Evolutionary conservation across 305 asterid genomes (phyloP).

Genomic region (Fraxinus sp.): DNA sequence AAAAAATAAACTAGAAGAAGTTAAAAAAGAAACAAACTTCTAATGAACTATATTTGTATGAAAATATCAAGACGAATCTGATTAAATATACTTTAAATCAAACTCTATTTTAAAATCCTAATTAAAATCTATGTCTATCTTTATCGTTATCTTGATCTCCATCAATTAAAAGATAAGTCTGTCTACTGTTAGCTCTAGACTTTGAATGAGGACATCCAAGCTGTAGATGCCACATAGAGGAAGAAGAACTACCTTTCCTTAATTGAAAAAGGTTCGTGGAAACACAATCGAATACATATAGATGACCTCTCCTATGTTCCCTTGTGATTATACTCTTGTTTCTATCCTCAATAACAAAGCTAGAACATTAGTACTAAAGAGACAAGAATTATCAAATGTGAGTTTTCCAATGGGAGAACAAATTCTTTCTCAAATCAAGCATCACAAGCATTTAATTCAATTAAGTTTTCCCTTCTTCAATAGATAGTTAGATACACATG

Average conservation of each 20-base stretch:
- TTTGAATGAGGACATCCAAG: background rate
- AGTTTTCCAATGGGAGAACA: background rate
- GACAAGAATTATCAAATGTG: background rate
- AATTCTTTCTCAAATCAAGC: background rate
- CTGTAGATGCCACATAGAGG: background rate
- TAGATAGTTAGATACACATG: background rate
- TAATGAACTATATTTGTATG: background rate
- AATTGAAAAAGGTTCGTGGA: background rate
- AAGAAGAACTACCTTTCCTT: background rate
- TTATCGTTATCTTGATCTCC: too few species aligned
- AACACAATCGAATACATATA: background rate
- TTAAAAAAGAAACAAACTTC: background rate
- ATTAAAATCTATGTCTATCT: too few species aligned
- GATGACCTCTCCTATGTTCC: background rate
- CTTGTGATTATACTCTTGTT: background rate
- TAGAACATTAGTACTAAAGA: background rate
- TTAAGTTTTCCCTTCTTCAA: background rate
- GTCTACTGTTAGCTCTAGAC: background rate
- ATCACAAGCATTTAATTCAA: background rate
- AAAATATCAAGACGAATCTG: too few species aligned
- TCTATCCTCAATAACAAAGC: background rate
- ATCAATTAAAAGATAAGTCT: background rate
- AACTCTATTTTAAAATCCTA: too few species aligned
- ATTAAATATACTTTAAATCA: too few species aligned
- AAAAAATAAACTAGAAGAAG: background rate